phyloP scores from a whole-genome alignment of 108 stramenopile genomes.

The Nitzschia sp. region DNA sequence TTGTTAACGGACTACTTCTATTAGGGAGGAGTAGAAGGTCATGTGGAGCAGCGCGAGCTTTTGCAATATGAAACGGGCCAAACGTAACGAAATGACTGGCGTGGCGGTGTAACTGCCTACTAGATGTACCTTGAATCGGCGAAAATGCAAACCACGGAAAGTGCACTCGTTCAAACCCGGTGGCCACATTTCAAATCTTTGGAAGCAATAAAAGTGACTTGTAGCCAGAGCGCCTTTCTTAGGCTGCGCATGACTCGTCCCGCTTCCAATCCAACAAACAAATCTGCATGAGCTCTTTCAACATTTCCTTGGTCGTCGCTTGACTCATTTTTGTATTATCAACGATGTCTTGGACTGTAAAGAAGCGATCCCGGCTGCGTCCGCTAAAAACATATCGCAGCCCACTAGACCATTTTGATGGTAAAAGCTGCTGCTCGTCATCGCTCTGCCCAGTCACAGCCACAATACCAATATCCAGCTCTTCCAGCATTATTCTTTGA shows the following conservation, averaged over 20 bases:
- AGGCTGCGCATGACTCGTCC: neutral
- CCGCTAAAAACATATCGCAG: neutral
- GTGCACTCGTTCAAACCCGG: too few relatives aligned
- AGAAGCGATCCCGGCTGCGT: neutral
- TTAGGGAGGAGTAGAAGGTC: too few relatives aligned
- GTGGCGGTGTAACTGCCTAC: too few relatives aligned
- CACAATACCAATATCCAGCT: neutral
- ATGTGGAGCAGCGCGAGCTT: too few relatives aligned
- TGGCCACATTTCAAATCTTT: neutral
- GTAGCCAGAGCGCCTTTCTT: too few relatives aligned
- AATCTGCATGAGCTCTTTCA: neutral
- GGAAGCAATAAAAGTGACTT: too few relatives aligned
- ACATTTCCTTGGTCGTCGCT: neutral
- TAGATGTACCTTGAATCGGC: too few relatives aligned
- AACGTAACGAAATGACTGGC: too few relatives aligned
- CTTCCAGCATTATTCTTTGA: slow-evolving; percentile 7
- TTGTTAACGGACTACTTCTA: too few relatives aligned
- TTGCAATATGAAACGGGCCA: too few relatives aligned
- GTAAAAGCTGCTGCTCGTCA: neutral
- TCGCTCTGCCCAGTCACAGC: neutral
- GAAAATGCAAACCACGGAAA: too few relatives aligned
- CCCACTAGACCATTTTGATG: neutral
- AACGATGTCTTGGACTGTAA: neutral
- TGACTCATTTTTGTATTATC: neutral
- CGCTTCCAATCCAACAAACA: slow-evolving; percentile 6